Evolutionary conservation across 106 monocot genomes (phyloP).

Genomic region (Dendrobium officinale): DNA sequence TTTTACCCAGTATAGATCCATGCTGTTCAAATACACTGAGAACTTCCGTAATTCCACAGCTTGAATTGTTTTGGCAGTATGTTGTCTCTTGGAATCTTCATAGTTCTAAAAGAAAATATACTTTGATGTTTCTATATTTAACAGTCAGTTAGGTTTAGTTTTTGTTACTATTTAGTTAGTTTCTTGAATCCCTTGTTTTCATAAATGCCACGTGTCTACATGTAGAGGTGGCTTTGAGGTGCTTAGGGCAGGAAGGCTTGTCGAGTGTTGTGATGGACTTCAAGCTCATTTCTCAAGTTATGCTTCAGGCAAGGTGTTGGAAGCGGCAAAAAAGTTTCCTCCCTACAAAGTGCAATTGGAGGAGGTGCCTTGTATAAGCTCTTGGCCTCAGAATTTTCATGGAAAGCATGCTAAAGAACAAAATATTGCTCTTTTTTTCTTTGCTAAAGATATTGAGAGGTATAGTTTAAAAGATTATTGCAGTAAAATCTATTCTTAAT

Average conservation of each 20-base stretch:
- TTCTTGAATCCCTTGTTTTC: background rate
- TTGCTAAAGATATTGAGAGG: slow-evolving; percentile 84
- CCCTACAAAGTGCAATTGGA: slow-evolving; percentile 62
- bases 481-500: background rate
- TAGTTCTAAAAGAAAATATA: background rate
- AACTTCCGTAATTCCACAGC: slow-evolving; percentile 56
- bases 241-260: slow-evolving; percentile 29
- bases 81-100: slow-evolving; percentile 8
- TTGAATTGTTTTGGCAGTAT: slow-evolving; percentile 85
- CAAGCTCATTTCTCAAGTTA: slow-evolving; percentile 82
- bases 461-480: slow-evolving; percentile 14
- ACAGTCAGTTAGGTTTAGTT: background rate
- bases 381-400: slow-evolving; percentile 63
- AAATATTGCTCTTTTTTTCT: slow-evolving; percentile 92
- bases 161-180: background rate
- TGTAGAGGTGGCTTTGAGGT: slow-evolving; percentile 86
- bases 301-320: slow-evolving; percentile 60
- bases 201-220: background rate
- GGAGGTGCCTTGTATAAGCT: slow-evolving; percentile 50
- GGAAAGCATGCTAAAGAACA: slow-evolving; percentile 46
- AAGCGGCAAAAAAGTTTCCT: slow-evolving; percentile 42
- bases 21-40: slow-evolving; percentile 5
- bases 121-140: background rate
- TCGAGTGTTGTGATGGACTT: slow-evolving; percentile 51
- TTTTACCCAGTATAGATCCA: slow-evolving; percentile 13